phyloP scores from a whole-genome alignment of 1,284 basidiomycete species.

The Cryptococcus sp. region DNA sequence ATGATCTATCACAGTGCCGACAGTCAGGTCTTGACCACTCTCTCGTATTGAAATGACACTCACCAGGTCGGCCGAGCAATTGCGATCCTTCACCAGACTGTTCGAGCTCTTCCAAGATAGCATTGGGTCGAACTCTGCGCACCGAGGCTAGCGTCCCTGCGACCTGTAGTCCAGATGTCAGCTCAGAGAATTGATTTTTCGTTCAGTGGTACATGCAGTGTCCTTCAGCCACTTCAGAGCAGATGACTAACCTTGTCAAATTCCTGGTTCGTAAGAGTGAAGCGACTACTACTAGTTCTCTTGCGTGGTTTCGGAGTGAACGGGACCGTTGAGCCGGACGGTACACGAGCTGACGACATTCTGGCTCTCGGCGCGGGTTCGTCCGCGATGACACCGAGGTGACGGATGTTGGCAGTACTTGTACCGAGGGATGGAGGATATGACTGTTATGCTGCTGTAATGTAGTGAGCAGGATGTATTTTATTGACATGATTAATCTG shows the following conservation, averaged over 20 bases:
- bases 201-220: background rate
- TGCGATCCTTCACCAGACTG: conserved; percentile 34
- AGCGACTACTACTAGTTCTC: conserved; percentile 26
- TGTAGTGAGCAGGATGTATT: background rate
- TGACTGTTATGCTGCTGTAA: background rate
- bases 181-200: background rate
- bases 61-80: conserved; percentile 16
- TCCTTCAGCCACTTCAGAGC: background rate
- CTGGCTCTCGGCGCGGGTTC: background rate
- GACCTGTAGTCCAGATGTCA: conserved; percentile 22
- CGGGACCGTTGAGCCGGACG: conserved; percentile 41
- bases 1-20: background rate
- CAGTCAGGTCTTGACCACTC: too few relatives aligned
- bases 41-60: background rate
- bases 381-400: background rate
- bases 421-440: too few relatives aligned
- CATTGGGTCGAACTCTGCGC: conserved; percentile 41
- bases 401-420: too few relatives aligned
- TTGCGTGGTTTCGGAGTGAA: conserved; percentile 46
- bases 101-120: conserved; percentile 50
- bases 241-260: conserved; percentile 38
- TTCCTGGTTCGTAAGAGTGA: conserved; percentile 32
- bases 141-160: conserved; percentile 46
- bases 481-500: too few relatives aligned
- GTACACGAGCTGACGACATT: conserved; percentile 21